These are phyloP conservation scores for Metarhizium rileyi DNA, from an alignment of 2,329 filamentous ascomycete species.

Conservation along the genomic window DNA sequence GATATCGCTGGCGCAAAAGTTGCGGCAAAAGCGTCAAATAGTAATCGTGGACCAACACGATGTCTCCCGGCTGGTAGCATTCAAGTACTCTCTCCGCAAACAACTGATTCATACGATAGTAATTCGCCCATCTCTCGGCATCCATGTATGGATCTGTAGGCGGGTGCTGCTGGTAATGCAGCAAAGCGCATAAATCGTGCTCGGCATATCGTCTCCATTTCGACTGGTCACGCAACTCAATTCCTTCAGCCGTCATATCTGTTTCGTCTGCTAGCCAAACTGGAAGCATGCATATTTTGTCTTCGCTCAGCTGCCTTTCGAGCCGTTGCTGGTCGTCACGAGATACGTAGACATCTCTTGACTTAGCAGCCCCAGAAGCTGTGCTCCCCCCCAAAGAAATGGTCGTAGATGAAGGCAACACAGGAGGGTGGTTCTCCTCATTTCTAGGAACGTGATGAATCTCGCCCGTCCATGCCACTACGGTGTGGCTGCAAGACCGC, in stretches of 20 bases:
- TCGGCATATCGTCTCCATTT: slow-evolving; percentile 86
- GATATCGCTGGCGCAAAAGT: slow-evolving; percentile 73
- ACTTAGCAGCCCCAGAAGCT: not conserved
- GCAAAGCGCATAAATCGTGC: slow-evolving; percentile 80
- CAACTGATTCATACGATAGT: slow-evolving; percentile 80
- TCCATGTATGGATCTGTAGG: slow-evolving; percentile 74
- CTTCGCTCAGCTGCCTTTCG: slow-evolving; percentile 61
- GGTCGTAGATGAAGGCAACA: slow-evolving; percentile 2
- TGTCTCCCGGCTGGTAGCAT: slow-evolving; percentile 81
- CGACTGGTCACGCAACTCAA: slow-evolving; percentile 67
- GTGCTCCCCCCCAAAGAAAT: not conserved
- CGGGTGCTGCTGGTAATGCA: slow-evolving; percentile 91
- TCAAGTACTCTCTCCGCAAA: slow-evolving; percentile 84
- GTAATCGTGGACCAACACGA: slow-evolving; percentile 88
- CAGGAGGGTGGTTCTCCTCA: not conserved
- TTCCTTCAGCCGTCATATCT: slow-evolving; percentile 37
- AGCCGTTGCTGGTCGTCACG: slow-evolving; percentile 58
- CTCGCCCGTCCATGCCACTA: slow-evolving; percentile 93
- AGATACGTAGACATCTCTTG: slow-evolving; percentile 31
- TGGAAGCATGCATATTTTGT: slow-evolving; percentile 69
- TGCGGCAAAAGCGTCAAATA: slow-evolving; percentile 82
- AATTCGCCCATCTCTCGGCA: slow-evolving; percentile 81
- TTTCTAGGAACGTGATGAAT: slow-evolving; percentile 34
- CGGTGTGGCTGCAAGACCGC: slow-evolving; percentile 77
- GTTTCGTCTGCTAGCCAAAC: slow-evolving; percentile 79